Evolutionary conservation across 805 yeast genomes (phyloP).

Genomic region (Saccharomycopsis olivae): DNA sequence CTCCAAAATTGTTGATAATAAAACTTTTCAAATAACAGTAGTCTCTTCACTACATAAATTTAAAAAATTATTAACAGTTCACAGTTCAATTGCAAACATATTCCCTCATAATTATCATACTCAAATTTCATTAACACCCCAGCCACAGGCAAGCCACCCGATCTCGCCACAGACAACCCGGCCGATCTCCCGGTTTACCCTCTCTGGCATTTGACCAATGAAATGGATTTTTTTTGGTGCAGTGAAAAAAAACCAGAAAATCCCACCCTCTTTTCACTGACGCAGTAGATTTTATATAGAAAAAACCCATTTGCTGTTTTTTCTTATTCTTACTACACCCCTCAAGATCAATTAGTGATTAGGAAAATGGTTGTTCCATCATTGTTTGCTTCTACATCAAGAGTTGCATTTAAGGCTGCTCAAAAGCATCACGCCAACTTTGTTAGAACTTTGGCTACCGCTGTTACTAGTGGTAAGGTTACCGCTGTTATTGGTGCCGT

Average conservation of each 20-base stretch:
- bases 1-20: too few relatives aligned
- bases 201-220: too few relatives aligned
- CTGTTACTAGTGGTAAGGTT: constrained; percentile 78
- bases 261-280: constrained; percentile 5
- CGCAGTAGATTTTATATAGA: too few relatives aligned
- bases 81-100: too few relatives aligned
- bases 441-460: constrained; percentile 69
- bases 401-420: constrained; percentile 83
- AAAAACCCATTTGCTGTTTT: neutral
- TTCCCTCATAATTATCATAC: too few relatives aligned
- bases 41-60: too few relatives aligned
- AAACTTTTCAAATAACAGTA: too few relatives aligned
- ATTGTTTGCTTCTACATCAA: constrained; percentile 56
- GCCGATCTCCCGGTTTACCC: too few relatives aligned
- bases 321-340: neutral
- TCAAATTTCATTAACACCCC: too few relatives aligned
- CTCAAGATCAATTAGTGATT: neutral
- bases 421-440: constrained; percentile 64
- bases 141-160: too few relatives aligned
- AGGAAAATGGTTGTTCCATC: constrained; percentile 40
- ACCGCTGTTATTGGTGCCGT: constrained; percentile 99
- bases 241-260: neutral
- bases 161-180: too few relatives aligned
- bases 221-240: neutral
- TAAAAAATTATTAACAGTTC: too few relatives aligned